Conservation (phyloP, 1,284 basidiomycete species). For the Tremellales sp. region DNA sequence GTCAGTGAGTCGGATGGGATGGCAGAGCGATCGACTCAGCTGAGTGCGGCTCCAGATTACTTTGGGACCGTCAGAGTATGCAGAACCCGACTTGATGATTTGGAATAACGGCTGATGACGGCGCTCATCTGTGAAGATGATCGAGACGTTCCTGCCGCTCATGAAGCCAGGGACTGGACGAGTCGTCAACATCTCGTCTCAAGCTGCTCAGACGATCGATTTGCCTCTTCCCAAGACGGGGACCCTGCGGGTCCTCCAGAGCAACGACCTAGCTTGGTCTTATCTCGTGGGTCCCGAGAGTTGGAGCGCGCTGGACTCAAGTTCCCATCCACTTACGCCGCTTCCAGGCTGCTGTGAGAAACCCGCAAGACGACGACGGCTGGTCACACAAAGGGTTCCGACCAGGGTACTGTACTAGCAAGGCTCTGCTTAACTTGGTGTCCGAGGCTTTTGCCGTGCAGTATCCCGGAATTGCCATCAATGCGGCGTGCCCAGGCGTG, state of each 20-base stretch:
- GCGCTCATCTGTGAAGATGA: background rate
- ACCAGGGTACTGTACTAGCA: background rate
- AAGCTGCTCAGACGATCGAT: too few species aligned
- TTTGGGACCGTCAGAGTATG: background rate
- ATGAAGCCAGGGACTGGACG: background rate
- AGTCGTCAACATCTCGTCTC: background rate
- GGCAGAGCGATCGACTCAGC: background rate
- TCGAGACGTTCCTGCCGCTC: background rate
- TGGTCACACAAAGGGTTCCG: background rate
- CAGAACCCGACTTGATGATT: too few species aligned
- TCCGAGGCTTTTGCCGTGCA: background rate
- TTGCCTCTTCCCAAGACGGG: too few species aligned
- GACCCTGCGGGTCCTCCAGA: too few species aligned
- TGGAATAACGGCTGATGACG: too few species aligned
- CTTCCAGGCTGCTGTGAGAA: too few species aligned
- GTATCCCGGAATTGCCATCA: background rate
- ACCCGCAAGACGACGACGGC: background rate
- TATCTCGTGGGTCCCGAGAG: too few species aligned
- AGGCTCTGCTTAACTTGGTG: background rate
- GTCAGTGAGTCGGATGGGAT: background rate
- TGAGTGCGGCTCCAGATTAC: background rate
- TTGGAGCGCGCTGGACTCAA: too few species aligned
- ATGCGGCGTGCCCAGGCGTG: background rate
- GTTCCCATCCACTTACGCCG: too few species aligned
- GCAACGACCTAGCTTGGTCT: too few species aligned